phyloP scores from a whole-genome alignment of 83 land plant genomes.

The Picea abies region DNA sequence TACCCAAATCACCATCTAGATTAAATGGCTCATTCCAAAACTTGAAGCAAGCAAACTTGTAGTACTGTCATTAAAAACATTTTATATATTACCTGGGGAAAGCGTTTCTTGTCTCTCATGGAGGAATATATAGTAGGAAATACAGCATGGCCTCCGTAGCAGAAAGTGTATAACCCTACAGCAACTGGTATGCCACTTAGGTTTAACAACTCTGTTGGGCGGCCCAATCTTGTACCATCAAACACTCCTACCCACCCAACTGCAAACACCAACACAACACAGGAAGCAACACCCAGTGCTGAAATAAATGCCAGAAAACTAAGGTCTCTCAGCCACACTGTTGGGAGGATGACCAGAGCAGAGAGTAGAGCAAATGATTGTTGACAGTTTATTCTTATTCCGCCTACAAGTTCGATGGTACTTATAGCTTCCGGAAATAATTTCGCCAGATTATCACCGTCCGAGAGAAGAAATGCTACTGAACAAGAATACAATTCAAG shows the following conservation, averaged over 20 bases:
- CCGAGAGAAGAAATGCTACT: constrained; percentile 77
- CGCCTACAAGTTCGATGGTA: constrained; percentile 14
- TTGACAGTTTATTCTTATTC: constrained; percentile 3
- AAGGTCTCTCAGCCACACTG: constrained; percentile 75
- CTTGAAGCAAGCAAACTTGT: too few relatives aligned
- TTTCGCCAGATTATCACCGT: constrained; percentile 84
- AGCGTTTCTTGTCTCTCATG: too few relatives aligned
- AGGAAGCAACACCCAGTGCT: neutral
- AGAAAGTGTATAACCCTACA: constrained; percentile 40
- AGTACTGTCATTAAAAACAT: neutral
- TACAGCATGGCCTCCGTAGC: constrained; percentile 54
- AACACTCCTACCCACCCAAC: constrained; percentile 19
- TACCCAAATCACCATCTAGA: too few relatives aligned
- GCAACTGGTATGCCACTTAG: constrained; percentile 38
- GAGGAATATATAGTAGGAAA: too few relatives aligned
- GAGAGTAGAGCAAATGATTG: constrained; percentile 53
- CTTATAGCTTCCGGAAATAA: constrained; percentile 39
- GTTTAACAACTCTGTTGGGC: constrained; percentile 26
- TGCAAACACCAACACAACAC: constrained; percentile 3
- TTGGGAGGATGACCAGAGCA: constrained; percentile 65
- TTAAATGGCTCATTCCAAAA: too few relatives aligned
- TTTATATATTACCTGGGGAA: constrained; percentile 23
- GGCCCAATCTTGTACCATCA: constrained; percentile 34
- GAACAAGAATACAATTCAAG: constrained; percentile 71
- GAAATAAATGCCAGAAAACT: constrained; percentile 16